These are phyloP conservation scores for Xylaria castorea DNA, from an alignment of 495 filamentous ascomycete species.

Conservation along the genomic window DNA sequence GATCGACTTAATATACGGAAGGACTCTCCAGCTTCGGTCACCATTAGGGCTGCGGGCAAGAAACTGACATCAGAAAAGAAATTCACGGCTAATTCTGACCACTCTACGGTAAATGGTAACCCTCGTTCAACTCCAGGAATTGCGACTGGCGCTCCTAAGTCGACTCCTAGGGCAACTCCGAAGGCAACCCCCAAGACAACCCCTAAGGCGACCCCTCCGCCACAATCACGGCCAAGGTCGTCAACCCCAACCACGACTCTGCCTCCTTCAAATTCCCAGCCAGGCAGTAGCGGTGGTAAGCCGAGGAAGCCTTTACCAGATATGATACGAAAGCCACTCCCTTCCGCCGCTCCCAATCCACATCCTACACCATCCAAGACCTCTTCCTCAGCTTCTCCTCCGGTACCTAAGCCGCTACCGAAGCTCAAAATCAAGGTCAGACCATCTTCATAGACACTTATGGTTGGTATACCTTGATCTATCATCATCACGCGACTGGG, in stretches of 20 bases:
- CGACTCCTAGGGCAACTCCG: neutral
- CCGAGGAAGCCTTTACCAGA: conserved; percentile 40
- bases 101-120: neutral
- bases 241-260: conserved; percentile 26
- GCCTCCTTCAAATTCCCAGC: neutral
- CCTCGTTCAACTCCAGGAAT: conserved; percentile 12
- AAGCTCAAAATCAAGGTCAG: conserved; percentile 52
- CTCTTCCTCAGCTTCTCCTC: conserved; percentile 29
- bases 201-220: conserved; percentile 20
- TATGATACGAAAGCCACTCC: conserved; percentile 50
- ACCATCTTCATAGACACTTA: conserved; percentile 14
- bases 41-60: conserved; percentile 18
- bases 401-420: conserved; percentile 29
- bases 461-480: neutral
- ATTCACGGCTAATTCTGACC: conserved; percentile 1
- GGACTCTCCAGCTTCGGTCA: conserved; percentile 17
- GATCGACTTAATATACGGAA: conserved; percentile 32
- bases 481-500: neutral
- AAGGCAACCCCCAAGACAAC: conserved; percentile 2
- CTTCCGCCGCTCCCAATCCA: conserved; percentile 38
- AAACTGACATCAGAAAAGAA: conserved; percentile 21
- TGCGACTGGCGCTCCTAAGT: neutral
- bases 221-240: conserved; percentile 28
- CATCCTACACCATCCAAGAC: conserved; percentile 36
- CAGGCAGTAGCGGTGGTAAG: conserved; percentile 31